Evolutionary conservation across 2,329 filamentous ascomycete genomes (phyloP).

Genomic region (Bipolaris victoriae): DNA sequence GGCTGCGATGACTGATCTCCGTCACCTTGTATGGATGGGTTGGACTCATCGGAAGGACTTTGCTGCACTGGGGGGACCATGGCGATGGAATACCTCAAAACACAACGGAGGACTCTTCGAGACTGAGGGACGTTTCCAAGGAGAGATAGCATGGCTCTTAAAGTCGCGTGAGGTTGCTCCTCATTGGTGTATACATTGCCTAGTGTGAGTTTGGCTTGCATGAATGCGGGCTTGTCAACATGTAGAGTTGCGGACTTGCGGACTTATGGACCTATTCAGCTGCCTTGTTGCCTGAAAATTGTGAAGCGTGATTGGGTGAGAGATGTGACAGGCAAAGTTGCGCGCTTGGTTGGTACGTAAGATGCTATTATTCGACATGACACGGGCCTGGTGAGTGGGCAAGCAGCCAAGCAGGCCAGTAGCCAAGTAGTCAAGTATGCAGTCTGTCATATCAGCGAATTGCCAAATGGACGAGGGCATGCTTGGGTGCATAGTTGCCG

Average conservation of each 20-base stretch:
- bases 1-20: background rate
- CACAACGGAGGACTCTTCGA: background rate
- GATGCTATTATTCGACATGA: background rate
- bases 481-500: background rate
- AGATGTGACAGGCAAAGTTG: background rate
- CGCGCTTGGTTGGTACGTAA: background rate
- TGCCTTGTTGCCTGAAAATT: constrained; percentile 7
- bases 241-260: constrained; percentile 6
- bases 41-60: background rate
- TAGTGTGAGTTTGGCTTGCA: constrained; percentile 18
- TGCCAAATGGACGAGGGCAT: no score
- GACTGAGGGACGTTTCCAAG: background rate
- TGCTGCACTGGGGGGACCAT: background rate
- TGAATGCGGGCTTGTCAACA: constrained; percentile 4
- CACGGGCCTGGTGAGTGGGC: background rate
- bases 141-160: background rate
- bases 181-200: background rate
- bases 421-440: background rate
- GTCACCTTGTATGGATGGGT: background rate
- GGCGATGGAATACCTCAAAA: background rate
- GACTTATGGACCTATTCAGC: constrained; percentile 15
- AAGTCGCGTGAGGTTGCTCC: background rate
- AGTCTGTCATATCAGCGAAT: background rate
- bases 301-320: background rate
- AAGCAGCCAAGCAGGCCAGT: background rate